Conservation (phyloP, 352 stramenopile species). For the Phytopythium litorale region DNA sequence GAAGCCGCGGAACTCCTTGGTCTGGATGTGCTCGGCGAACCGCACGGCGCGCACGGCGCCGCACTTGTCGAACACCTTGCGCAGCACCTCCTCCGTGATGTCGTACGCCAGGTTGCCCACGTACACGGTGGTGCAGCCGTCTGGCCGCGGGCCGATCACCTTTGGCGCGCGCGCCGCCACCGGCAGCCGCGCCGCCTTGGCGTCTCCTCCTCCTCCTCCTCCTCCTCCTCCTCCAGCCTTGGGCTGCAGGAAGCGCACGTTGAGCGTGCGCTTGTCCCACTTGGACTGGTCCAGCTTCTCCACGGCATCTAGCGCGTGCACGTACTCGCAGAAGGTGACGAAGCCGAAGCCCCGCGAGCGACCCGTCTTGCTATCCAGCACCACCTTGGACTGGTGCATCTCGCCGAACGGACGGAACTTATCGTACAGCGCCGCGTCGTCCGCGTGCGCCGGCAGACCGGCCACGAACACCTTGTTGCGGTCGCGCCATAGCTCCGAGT, state of each 20-base stretch:
- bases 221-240: constrained; percentile 25
- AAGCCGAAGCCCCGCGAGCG: constrained; percentile 75
- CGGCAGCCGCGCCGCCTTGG: constrained; percentile 1
- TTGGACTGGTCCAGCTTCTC: constrained; percentile 76
- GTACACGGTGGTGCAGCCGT: constrained; percentile 92
- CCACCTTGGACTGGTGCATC: constrained; percentile 87
- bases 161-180: constrained; percentile 21
- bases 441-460: constrained; percentile 51
- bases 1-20: constrained; percentile 83
- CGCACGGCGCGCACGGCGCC: constrained; percentile 76
- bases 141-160: constrained; percentile 59
- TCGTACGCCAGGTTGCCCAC: constrained; percentile 96
- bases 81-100: constrained; percentile 86
- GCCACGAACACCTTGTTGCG: constrained; percentile 88
- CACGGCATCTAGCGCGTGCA: constrained; percentile 73
- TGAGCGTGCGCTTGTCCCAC: constrained; percentile 78
- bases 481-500: constrained; percentile 77
- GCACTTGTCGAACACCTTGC: constrained; percentile 77
- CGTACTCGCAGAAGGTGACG: constrained; percentile 79
- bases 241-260: constrained; percentile 81
- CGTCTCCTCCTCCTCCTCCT: neutral
- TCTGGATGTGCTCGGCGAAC: constrained; percentile 84
- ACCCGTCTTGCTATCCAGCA: constrained; percentile 65
- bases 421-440: constrained; percentile 63
- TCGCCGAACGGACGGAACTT: constrained; percentile 77